Evolutionary conservation across 768 basidiomycete genomes (phyloP).

Genomic region (Trametopsis cervina): DNA sequence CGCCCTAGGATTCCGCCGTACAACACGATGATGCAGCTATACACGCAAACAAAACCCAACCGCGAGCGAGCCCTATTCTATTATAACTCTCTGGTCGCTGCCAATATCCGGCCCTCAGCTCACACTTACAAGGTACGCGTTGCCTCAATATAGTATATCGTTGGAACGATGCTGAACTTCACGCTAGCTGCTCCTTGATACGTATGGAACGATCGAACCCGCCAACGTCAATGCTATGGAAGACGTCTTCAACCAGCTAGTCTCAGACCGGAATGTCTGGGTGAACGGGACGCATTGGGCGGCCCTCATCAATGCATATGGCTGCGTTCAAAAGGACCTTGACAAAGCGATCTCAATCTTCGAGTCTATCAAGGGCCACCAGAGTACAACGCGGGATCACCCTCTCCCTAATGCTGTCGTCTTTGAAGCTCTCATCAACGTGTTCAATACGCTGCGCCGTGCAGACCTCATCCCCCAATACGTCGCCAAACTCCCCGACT

Average conservation of each 20-base stretch:
- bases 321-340: slow-evolving; percentile 72
- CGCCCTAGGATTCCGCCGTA: slow-evolving; percentile 89
- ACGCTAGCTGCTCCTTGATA: slow-evolving; percentile 83
- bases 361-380: slow-evolving; percentile 58
- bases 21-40: slow-evolving; percentile 99
- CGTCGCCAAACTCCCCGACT: slow-evolving; percentile 48
- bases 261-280: slow-evolving; percentile 36
- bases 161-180: not conserved
- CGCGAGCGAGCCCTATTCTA: slow-evolving; percentile 71
- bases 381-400: slow-evolving; percentile 28
- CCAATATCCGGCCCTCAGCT: slow-evolving; percentile 65
- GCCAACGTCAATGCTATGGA: slow-evolving; percentile 71
- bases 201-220: slow-evolving; percentile 82
- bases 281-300: slow-evolving; percentile 70
- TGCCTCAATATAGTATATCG: not conserved
- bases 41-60: slow-evolving; percentile 85
- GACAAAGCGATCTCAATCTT: slow-evolving; percentile 73
- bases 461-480: slow-evolving; percentile 72
- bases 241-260: slow-evolving; percentile 54
- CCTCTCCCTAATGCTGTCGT: slow-evolving; percentile 71
- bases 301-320: slow-evolving; percentile 83
- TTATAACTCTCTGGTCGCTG: slow-evolving; percentile 56
- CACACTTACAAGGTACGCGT: slow-evolving; percentile 90
- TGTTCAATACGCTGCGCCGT: slow-evolving; percentile 70
- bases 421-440: slow-evolving; percentile 88